Percentiles rank a stretch among this genome's conserved stretches.
Conservation (phyloP, 495 filamentous ascomycete species). For the Aspergillus carlsbadensis region DNA sequence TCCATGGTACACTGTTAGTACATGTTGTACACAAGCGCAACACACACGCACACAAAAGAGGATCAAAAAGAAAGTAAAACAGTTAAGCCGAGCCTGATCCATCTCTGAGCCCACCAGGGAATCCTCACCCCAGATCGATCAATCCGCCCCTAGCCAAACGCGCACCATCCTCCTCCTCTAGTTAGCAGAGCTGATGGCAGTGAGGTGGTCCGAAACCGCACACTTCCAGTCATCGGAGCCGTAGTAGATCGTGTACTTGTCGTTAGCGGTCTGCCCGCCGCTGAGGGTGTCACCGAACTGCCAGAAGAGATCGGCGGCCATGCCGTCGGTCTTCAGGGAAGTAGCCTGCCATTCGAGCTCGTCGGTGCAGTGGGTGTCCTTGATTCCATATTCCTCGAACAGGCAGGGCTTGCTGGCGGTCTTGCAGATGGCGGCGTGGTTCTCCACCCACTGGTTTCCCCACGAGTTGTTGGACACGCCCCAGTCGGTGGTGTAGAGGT, state of each 20-base stretch:
- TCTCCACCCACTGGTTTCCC: not conserved
- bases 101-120: too few species aligned
- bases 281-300: conserved; percentile 58
- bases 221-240: conserved; percentile 50
- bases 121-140: too few species aligned
- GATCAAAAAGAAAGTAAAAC: too few species aligned
- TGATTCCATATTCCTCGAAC: conserved; percentile 4
- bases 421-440: not conserved
- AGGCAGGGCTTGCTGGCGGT: not conserved
- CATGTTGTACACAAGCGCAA: too few species aligned
- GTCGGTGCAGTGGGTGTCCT: not conserved
- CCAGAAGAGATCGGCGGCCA: conserved; percentile 63
- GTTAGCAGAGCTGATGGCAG: too few species aligned
- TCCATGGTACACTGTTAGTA: too few species aligned
- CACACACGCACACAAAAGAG: too few species aligned
- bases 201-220: conserved; percentile 39
- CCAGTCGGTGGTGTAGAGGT: conserved; percentile 4
- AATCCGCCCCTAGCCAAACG: too few species aligned
- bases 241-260: conserved; percentile 61
- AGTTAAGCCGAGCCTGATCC: too few species aligned
- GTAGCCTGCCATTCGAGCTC: not conserved
- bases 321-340: conserved; percentile 8
- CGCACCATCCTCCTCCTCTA: too few species aligned
- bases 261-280: conserved; percentile 55
- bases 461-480: conserved; percentile 3